phyloP scores from a whole-genome alignment of 495 filamentous ascomycete genomes.

The Neurospora sp. region DNA sequence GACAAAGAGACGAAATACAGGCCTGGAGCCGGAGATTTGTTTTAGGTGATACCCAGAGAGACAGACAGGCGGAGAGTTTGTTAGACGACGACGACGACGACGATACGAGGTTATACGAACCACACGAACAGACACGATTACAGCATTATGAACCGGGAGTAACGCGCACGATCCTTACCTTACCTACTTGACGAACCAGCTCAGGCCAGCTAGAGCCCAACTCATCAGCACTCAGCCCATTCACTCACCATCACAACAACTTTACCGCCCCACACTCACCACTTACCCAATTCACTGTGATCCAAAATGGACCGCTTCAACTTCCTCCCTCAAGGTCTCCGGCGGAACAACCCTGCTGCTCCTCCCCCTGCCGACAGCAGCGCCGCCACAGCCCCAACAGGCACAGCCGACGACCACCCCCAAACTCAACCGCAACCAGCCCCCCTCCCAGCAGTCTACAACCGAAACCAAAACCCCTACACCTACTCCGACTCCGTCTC shows the following conservation, averaged over 20 bases:
- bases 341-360: not conserved
- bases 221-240: too few species aligned
- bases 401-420: not conserved
- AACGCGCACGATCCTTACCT: not conserved
- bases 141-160: not conserved
- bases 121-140: not conserved
- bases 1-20: not conserved
- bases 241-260: not conserved
- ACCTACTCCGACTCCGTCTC: not conserved
- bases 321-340: conserved; percentile 12
- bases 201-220: too few species aligned
- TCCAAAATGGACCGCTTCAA: conserved; percentile 23
- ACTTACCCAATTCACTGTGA: not conserved
- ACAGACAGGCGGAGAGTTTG: not conserved
- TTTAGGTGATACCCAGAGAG: not conserved
- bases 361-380: not conserved
- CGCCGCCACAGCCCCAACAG: not conserved
- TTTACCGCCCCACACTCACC: not conserved
- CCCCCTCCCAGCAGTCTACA: not conserved
- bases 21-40: not conserved
- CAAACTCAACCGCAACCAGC: not conserved
- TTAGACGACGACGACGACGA: not conserved
- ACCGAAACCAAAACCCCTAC: not conserved
- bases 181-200: not conserved
- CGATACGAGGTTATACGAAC: not conserved